phyloP scores from a whole-genome alignment of 306 rosid species.

The Medicago arabica region DNA sequence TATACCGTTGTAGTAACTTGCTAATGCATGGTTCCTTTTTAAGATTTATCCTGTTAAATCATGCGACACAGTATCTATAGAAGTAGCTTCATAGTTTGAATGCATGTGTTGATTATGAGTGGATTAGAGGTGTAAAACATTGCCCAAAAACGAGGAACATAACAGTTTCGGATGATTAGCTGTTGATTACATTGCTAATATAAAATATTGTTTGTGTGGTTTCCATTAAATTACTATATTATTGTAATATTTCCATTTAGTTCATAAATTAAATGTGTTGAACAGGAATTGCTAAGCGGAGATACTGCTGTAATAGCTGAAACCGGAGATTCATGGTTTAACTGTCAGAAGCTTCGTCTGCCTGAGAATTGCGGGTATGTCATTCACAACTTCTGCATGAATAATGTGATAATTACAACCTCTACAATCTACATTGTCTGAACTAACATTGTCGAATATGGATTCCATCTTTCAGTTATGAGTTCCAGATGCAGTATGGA shows the following conservation, averaged over 20 bases:
- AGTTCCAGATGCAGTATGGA: constrained; percentile 98
- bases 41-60: too few species aligned
- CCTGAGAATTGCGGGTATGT: constrained; percentile 83
- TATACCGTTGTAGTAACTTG: too few species aligned
- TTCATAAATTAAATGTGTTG: constrained; percentile 30
- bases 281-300: constrained; percentile 65
- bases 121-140: too few species aligned
- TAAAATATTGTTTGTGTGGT: not conserved
- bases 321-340: constrained; percentile 96
- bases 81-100: too few species aligned
- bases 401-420: constrained; percentile 5
- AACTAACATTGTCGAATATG: constrained; percentile 31
- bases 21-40: too few species aligned
- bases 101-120: too few species aligned
- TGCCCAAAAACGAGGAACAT: too few species aligned
- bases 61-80: too few species aligned
- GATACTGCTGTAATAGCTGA: constrained; percentile 79
- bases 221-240: constrained; percentile 4
- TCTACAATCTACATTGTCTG: not conserved
- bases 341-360: constrained; percentile 83
- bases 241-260: not conserved
- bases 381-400: constrained; percentile 1
- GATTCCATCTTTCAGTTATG: constrained; percentile 65
- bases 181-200: not conserved
- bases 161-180: too few species aligned